Evolutionary conservation across 306 rosid genomes (phyloP).

Genomic region (Fragaria iinumae): DNA sequence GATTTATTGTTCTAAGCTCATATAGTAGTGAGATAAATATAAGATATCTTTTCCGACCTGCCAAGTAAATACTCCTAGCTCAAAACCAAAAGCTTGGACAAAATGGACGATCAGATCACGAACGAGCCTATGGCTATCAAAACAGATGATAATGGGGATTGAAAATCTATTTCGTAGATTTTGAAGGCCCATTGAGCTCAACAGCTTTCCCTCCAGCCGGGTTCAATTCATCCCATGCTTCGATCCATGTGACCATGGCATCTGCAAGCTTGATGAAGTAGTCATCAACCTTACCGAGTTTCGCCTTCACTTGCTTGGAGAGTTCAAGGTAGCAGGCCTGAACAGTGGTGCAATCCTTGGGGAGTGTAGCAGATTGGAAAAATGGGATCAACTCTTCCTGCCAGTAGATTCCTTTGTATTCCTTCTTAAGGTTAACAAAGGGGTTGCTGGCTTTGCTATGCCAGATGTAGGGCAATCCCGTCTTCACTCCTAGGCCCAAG

Average conservation of each 20-base stretch:
- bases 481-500: conserved; percentile 77
- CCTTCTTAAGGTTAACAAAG: conserved; percentile 79
- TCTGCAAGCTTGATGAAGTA: conserved; percentile 74
- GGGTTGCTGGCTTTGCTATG: conserved; percentile 93
- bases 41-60: conserved; percentile 33
- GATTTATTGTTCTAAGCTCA: conserved; percentile 32
- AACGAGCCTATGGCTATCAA: conserved; percentile 21
- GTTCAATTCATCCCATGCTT: conserved; percentile 81
- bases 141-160: conserved; percentile 12
- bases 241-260: conserved; percentile 84
- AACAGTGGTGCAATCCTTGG: conserved; percentile 67
- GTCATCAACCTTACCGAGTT: conserved; percentile 69
- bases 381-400: conserved; percentile 83
- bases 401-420: conserved; percentile 87
- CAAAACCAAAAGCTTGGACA: conserved; percentile 31
- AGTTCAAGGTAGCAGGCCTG: conserved; percentile 79
- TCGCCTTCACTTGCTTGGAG: conserved; percentile 72
- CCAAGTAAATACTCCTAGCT: conserved; percentile 32
- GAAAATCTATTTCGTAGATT: conserved; percentile 34
- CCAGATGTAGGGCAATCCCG: conserved; percentile 86
- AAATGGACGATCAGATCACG: conserved; percentile 20
- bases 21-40: conserved; percentile 5
- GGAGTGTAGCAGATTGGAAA: conserved; percentile 60
- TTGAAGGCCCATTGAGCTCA: conserved; percentile 6
- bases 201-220: conserved; percentile 34